These are phyloP conservation scores for Raffaelea ambrosiae DNA, from an alignment of 2,329 filamentous ascomycete genomes.

Conservation along the genomic window DNA sequence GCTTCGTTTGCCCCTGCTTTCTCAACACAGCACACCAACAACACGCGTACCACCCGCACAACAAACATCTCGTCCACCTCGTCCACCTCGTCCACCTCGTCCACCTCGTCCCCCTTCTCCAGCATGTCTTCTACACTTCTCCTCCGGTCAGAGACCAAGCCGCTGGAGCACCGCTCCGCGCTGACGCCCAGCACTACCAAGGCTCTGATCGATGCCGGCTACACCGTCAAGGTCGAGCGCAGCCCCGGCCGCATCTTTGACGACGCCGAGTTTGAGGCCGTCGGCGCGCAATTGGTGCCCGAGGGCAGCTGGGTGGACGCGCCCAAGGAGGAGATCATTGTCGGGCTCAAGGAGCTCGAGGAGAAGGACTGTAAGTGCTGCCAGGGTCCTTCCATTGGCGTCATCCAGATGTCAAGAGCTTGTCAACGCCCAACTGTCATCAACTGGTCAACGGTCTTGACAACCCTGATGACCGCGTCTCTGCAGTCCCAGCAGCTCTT, in stretches of 20 bases:
- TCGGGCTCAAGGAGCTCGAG: conserved; percentile 71
- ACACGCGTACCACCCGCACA: no score
- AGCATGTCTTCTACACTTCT: conserved; percentile 6
- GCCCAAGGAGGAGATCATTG: conserved; percentile 59
- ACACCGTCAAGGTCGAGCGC: conserved; percentile 59
- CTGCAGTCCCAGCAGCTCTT: no score
- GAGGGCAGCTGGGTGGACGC: conserved; percentile 61
- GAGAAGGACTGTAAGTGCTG: conserved; percentile 51
- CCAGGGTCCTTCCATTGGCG: background rate
- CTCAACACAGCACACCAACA: no score
- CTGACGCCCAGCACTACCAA: conserved; percentile 22
- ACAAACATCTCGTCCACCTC: no score
- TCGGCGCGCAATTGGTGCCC: conserved; percentile 57
- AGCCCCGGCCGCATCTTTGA: conserved; percentile 59
- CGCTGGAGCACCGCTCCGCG: conserved; percentile 15
- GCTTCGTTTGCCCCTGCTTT: no score
- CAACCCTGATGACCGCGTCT: no score
- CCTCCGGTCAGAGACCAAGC: conserved; percentile 17
- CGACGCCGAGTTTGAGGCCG: conserved; percentile 51
- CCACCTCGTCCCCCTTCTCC: background rate
- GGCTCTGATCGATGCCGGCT: conserved; percentile 59
- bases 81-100: background rate
- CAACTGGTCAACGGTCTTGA: no score
- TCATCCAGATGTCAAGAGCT: no score
- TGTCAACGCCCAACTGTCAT: no score